Percentiles rank a stretch among this genome's conserved stretches.
Evolutionary conservation across 1,284 basidiomycete genomes (phyloP).

Genomic region (Heterobasidion irregulare): DNA sequence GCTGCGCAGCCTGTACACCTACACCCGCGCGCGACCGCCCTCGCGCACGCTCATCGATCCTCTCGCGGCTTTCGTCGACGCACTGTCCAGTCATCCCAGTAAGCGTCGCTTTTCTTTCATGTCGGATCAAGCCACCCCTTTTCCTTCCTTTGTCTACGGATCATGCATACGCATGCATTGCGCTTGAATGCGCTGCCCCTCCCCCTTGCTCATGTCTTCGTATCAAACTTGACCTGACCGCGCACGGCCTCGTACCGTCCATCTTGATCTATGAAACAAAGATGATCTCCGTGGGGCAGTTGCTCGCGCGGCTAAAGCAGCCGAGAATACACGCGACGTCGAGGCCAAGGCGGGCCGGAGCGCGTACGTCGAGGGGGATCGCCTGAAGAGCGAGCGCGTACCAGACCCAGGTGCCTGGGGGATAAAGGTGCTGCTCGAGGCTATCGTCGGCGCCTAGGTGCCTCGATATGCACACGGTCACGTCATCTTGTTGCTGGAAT

Average conservation of each 20-base stretch:
- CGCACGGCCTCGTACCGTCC: not conserved
- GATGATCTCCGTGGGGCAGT: slow-evolving; percentile 45
- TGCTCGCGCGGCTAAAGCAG: slow-evolving; percentile 56
- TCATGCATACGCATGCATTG: not conserved
- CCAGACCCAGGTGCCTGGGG: slow-evolving; percentile 92
- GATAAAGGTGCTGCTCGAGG: slow-evolving; percentile 71
- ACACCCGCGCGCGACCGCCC: slow-evolving; percentile 84
- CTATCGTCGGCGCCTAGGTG: slow-evolving; percentile 20
- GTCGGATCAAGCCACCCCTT: not conserved
- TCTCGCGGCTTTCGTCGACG: slow-evolving; percentile 71
- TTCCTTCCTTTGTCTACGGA: not conserved
- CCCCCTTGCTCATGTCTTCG: too few species aligned
- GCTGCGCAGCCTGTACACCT: slow-evolving; percentile 70
- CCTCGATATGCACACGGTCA: too few species aligned
- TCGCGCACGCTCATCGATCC: slow-evolving; percentile 91
- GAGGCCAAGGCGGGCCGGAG: slow-evolving; percentile 86
- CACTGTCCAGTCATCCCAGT: slow-evolving; percentile 30
- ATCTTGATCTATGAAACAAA: not conserved
- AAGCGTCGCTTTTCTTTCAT: not conserved
- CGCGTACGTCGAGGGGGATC: slow-evolving; percentile 77
- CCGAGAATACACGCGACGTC: slow-evolving; percentile 65
- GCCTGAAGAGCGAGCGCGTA: slow-evolving; percentile 60
- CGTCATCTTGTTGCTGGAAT: too few species aligned
- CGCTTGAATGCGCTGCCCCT: not conserved
- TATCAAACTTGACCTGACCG: not conserved